Evolutionary conservation across 1,139 yeast genomes (phyloP).

Genomic region (Magnusiomyces fungicola): DNA sequence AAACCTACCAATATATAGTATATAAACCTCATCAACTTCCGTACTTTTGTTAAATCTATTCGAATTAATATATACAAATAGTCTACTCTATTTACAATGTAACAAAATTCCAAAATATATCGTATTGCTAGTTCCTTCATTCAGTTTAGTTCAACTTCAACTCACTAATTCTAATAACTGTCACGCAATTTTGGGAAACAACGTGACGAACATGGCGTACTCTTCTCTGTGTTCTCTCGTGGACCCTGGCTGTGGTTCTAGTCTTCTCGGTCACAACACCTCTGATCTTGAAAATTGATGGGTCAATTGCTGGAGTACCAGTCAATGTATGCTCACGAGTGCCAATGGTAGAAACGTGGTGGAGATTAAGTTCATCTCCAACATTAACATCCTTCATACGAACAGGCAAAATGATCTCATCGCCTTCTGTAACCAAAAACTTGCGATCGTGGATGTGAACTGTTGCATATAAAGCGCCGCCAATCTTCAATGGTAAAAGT

Average conservation of each 20-base stretch:
- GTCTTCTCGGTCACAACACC: constrained; percentile 86
- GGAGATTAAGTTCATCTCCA: constrained; percentile 69
- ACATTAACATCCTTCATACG: constrained; percentile 65
- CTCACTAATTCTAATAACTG: constrained; percentile 75
- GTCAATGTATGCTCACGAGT: constrained; percentile 71
- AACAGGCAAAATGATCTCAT: constrained; percentile 69
- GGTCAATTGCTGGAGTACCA: constrained; percentile 45
- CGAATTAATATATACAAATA: too few species aligned
- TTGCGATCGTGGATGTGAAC: constrained; percentile 78
- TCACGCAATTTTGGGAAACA: constrained; percentile 69
- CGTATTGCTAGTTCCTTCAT: too few species aligned
- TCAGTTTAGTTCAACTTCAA: constrained; percentile 22
- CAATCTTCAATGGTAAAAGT: constrained; percentile 55
- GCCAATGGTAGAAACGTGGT: constrained; percentile 75
- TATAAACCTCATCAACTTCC: too few species aligned
- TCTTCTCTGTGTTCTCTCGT: constrained; percentile 66
- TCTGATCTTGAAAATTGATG: constrained; percentile 49
- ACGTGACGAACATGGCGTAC: constrained; percentile 77
- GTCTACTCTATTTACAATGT: too few species aligned
- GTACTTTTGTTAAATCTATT: too few species aligned
- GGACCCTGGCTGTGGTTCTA: constrained; percentile 66
- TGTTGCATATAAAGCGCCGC: constrained; percentile 64
- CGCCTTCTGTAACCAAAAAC: constrained; percentile 87
- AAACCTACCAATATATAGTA: too few species aligned
- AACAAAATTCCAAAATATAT: too few species aligned